Conservation (phyloP, 257 asterid genomes). For the Lantana camara region DNA sequence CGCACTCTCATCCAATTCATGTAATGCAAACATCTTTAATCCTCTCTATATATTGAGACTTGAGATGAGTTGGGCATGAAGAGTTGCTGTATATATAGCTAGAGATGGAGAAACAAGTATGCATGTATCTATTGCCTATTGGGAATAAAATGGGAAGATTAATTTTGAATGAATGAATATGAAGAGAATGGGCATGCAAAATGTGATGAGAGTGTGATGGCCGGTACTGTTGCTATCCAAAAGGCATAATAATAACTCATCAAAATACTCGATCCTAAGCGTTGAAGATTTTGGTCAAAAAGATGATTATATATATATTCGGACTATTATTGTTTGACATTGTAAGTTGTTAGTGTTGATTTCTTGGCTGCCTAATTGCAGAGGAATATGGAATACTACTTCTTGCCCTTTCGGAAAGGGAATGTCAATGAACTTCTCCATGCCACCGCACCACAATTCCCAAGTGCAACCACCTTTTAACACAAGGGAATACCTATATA, state of each 20-base stretch:
- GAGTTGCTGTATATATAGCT: neutral
- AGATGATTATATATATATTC: too few relatives aligned
- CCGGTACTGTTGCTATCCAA: neutral
- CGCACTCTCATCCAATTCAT: constrained; percentile 18
- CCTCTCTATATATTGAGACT: too few relatives aligned
- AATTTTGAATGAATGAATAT: neutral
- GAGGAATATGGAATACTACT: neutral
- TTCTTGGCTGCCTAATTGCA: too few relatives aligned
- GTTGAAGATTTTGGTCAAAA: neutral
- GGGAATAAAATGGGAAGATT: too few relatives aligned
- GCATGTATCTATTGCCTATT: too few relatives aligned
- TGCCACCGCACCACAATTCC: too few relatives aligned
- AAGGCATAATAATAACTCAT: neutral
- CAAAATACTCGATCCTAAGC: neutral
- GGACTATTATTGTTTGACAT: constrained; percentile 20
- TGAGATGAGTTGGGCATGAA: too few relatives aligned
- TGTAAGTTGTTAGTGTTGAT: too few relatives aligned
- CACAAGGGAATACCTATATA: too few relatives aligned
- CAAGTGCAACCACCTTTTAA: too few relatives aligned
- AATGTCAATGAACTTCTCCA: too few relatives aligned
- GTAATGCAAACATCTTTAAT: constrained; percentile 16
- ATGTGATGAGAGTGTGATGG: constrained; percentile 8
- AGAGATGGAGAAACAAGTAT: constrained; percentile 8
- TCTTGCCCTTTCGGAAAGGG: neutral
- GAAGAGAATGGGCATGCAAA: neutral